Evolutionary conservation across 2,329 filamentous ascomycete species (phyloP), one percentile per base, ranked within the genome.

Genomic region (Coccinonectria pachysandricola): DNA sequence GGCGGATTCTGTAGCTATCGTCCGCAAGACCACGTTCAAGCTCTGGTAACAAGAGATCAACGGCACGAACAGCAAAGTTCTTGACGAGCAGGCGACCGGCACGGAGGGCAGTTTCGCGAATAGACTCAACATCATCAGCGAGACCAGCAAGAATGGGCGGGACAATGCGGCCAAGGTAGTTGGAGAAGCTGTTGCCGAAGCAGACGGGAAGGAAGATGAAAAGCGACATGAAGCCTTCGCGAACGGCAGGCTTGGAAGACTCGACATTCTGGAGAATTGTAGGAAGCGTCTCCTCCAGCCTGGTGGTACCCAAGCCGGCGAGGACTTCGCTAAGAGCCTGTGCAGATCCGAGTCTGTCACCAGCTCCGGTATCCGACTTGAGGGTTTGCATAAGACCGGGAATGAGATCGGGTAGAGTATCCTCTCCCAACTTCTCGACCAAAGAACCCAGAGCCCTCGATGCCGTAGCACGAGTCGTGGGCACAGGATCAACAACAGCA

Each of bases 161-260:
- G 44, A 98, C 94, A 46, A 98, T 94, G 51, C 79, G 86, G 58
- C 79, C 84, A 35, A 98, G 78, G 50, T 98, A 98, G 50, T 85
- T 86, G 43, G 91, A 81, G 49, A 98, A 98, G 55, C 87, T 93
- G 68, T 98, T 98, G 48, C 91, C 91, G 47, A 98, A 98, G 60
- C 91, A 98, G 27, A 94, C 91, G 8, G 91, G 91, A 61, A 98
- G 75, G 71, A 95, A 98, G 42, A 98, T 96, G 60, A 98, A 98
- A 20, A 98, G 71, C 6, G 91, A 95, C 91, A 98, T 98, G 64
- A 98, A 98, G 23, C 91, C 91, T 65, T 98, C 91, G 45, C 91
- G 78, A 38, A 98, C 85, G 28, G 86, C 76, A 11, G 91, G 54
- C 57, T 94, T 95, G 42, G 79, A 75, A 46, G 88, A 96, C 42